A percentile compares a stretch with the other conserved stretches of the same genome.
Evolutionary conservation across 805 yeast species (phyloP).

Genomic region (Pichia nakasei): DNA sequence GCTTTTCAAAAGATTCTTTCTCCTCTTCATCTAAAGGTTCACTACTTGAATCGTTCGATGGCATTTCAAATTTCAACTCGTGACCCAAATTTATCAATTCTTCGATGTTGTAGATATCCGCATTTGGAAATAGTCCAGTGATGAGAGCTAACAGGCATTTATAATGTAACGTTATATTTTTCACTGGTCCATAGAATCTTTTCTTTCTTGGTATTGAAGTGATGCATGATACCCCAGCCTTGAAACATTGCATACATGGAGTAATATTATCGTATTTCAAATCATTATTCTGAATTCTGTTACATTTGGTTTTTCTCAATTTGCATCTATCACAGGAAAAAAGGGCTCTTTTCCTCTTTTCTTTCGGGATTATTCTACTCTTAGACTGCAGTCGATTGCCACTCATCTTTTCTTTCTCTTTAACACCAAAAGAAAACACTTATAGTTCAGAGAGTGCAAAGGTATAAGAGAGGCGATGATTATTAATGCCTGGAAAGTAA

Average conservation of each 20-base stretch:
- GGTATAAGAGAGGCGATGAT: too few species aligned
- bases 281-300: conserved; percentile 26
- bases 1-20: conserved; percentile 3
- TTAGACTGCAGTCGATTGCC: conserved; percentile 17
- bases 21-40: conserved; percentile 6
- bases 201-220: conserved; percentile 36
- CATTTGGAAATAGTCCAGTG: conserved; percentile 35
- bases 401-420: neutral
- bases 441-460: too few species aligned
- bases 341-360: conserved; percentile 32
- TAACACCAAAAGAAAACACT: too few species aligned
- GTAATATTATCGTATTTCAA: conserved; percentile 29
- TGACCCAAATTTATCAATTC: conserved; percentile 31
- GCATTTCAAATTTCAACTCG: conserved; percentile 29
- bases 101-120: conserved; percentile 35
- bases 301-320: conserved; percentile 34
- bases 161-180: conserved; percentile 35
- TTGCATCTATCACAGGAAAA: conserved; percentile 41
- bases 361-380: conserved; percentile 31
- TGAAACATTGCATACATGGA: conserved; percentile 32
- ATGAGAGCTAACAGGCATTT: conserved; percentile 32
- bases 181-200: conserved; percentile 33
- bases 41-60: conserved; percentile 11
- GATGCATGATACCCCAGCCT: conserved; percentile 30
- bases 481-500: too few species aligned